Evolutionary conservation across 2,329 filamentous ascomycete species (phyloP), one percentile per base, ranked within the genome.

Genomic region (Aspergillus luchuensis): DNA sequence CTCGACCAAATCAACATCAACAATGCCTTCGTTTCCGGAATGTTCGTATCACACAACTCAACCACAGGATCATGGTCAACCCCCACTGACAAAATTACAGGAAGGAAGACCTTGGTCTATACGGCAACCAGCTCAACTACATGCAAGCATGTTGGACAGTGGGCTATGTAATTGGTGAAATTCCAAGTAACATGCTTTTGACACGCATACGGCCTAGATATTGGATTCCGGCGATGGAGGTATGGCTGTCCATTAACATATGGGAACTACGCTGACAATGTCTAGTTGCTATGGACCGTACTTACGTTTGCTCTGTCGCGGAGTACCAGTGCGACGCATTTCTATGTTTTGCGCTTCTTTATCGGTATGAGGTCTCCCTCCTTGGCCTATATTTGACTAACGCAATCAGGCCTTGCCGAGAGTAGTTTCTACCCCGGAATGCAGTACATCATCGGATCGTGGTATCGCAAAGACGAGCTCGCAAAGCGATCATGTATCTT

Each of bases 71-170:
- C 25, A 28, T 28, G 7, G 25, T 1, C 10, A 8, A 36, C 23
- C n/a, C 15, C 3, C 15, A 2, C 11, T 7, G 21, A 19, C 4
- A 55, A 25, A 25, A 38, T 25, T 4, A 11, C 17, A 80, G 78
- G 82, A 80, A 85, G 67, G 81, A 85, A 65, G 84, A 86, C 56
- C 72, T 86, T 0, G 68, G 74, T 2, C 71, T 87, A 19, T 80
- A 82, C 49, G 78, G 79, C 1, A 86, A 87, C 63, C 75, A 87
- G 58, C 75, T 86, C 33, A 85, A 86, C 56, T 82, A 81, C 56
- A 81, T 83, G 73, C 77, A 85, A 54, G 81, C 84, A 0, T 81
- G 79, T 28, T 89, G 85, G 78, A 87, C 84, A 0, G 79, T 85
- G 0, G 86, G 86, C 8, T 89, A 89, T 64, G 82, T 85, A 0